Base-by-base conservation (phyloP, 352 stramenopile species). In the Globisporangium camurandrum region DNA sequence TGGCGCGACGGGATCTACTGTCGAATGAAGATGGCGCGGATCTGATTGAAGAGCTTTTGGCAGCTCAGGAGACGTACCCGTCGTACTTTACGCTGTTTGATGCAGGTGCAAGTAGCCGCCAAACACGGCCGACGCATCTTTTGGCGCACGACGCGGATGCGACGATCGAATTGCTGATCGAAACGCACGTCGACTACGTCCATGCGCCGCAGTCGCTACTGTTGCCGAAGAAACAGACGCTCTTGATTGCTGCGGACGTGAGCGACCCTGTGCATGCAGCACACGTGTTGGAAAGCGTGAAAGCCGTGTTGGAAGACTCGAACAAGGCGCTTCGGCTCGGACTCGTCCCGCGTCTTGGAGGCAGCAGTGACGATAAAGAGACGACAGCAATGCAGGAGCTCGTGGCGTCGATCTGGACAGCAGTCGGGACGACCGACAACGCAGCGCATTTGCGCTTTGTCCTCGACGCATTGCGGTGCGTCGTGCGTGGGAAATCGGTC, bases 41-140 rank as follows among this genome's bases (percentile, higher is more conserved):
- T 59, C 54, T 93, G 22, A 56, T 95, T 1, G 66, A 80, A 27
- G 66, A 87, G 44, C 69, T 90, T 1, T 54, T 94, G 41, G 61
- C 38, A 14, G 46, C 53, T n/a, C 70, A 92, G 45, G 67, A 77
- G 23, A 67, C 70, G 3, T 88, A 86, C 19, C 67, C 75, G 36
- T 59, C 77, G 3, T 91, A 85, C 51, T 80, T 88, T 43, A 68
- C 75, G 0, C 72, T 89, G 42, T 88, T 91, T 56, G 44, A 46
- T 44, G 23, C 17, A 10, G 19, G 6, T 2, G 6, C 3, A 10
- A 41, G 36, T 19, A 41, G 17, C n/a, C 16, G 16, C 36, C 14
- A 8, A 12, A 34, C 9, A 4, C 16, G 3, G n/a, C 36, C 36
- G n/a, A 8, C 17, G 16, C 22, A 11, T 22, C 19, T 90, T 27